These are phyloP conservation scores for Penicillium hordei DNA, from an alignment of 2,329 filamentous ascomycete species.

Conservation along the genomic window DNA sequence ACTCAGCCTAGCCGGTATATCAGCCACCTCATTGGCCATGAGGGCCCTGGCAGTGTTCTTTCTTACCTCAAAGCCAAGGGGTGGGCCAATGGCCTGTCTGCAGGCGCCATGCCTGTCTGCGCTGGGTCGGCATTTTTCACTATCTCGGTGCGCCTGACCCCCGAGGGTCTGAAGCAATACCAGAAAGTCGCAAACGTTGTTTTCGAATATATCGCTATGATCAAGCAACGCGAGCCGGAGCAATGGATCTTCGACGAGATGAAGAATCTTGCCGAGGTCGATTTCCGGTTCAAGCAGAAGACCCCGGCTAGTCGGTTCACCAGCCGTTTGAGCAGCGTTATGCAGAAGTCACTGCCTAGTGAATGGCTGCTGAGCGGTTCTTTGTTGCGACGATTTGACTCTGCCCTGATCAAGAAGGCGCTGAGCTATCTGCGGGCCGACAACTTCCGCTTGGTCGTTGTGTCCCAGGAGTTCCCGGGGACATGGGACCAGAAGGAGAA, in stretches of 20 bases:
- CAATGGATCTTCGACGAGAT: slow-evolving; percentile 95
- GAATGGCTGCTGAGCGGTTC: slow-evolving; percentile 85
- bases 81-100: slow-evolving; percentile 80
- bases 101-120: slow-evolving; percentile 73
- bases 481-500: slow-evolving; percentile 86
- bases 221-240: slow-evolving; percentile 76
- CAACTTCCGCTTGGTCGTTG: slow-evolving; percentile 81
- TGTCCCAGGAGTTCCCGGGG: slow-evolving; percentile 80
- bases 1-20: slow-evolving; percentile 83
- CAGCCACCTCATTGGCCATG: slow-evolving; percentile 85
- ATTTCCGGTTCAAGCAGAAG: slow-evolving; percentile 95
- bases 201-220: slow-evolving; percentile 87
- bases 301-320: slow-evolving; percentile 85
- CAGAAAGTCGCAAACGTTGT: slow-evolving; percentile 77
- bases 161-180: slow-evolving; percentile 80
- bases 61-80: slow-evolving; percentile 86
- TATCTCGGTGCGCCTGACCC: slow-evolving; percentile 74
- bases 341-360: slow-evolving; percentile 86
- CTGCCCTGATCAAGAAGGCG: slow-evolving; percentile 70
- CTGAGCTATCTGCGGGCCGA: slow-evolving; percentile 76
- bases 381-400: slow-evolving; percentile 76
- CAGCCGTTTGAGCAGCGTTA: slow-evolving; percentile 76
- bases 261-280: slow-evolving; percentile 83
- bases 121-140: slow-evolving; percentile 80
- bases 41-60: slow-evolving; percentile 88